Evolutionary conservation across 139 green algal species (phyloP).

Genomic region (Chlorella sp.): DNA sequence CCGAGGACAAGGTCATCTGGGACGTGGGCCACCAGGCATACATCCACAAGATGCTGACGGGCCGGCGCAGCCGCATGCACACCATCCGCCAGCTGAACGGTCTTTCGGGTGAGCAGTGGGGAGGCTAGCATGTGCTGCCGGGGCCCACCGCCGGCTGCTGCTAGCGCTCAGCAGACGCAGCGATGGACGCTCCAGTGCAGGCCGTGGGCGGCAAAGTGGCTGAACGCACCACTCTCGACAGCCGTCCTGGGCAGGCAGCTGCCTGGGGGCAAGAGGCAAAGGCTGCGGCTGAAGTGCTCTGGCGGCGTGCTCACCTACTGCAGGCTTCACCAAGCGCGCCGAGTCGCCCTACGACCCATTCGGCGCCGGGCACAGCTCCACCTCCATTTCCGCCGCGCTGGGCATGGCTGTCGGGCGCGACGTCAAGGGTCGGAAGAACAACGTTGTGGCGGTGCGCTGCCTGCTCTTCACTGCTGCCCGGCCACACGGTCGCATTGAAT

Average conservation of each 20-base stretch:
- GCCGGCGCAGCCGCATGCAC: conserved; percentile 85
- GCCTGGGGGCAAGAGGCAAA: too few relatives aligned
- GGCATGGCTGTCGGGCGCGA: conserved; percentile 97
- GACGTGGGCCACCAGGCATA: conserved; percentile 98
- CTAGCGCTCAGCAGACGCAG: too few relatives aligned
- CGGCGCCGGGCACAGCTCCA: conserved; percentile 96
- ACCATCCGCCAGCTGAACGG: conserved; percentile 93
- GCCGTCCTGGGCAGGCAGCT: too few relatives aligned
- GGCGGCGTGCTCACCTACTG: conserved; percentile 1
- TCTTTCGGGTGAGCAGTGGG: conserved; percentile 73
- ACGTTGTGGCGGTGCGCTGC: conserved; percentile 43
- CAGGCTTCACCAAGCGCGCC: conserved; percentile 95
- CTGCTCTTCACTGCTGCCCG: too few relatives aligned
- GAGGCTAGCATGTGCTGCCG: not conserved
- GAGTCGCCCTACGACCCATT: conserved; percentile 98
- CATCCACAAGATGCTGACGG: conserved; percentile 99
- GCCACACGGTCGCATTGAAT: not conserved
- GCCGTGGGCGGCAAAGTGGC: too few relatives aligned
- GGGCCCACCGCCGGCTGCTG: too few relatives aligned
- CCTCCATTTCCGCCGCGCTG: conserved; percentile 93
- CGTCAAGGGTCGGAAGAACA: conserved; percentile 79
- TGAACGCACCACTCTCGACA: too few relatives aligned
- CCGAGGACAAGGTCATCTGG: conserved; percentile 90
- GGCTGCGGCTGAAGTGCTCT: too few relatives aligned
- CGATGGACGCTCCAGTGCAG: too few relatives aligned